Conservation (phyloP, 306 rosid species). For the Cucurbita ficifolia region DNA sequence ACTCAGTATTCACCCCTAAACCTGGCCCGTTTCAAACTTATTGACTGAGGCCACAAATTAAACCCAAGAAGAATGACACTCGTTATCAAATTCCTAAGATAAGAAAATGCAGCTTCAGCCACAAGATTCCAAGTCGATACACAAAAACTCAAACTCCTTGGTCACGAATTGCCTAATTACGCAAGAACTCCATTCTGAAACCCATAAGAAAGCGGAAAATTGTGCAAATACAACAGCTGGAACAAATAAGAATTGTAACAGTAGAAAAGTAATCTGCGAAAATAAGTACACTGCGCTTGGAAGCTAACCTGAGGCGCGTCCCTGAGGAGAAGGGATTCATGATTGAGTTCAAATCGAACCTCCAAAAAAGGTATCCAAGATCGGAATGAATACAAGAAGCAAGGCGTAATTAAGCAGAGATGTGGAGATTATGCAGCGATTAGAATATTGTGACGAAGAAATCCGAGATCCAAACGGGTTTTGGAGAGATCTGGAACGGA, state of each 20-base stretch:
- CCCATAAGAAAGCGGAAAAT: not conserved
- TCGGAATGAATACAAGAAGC: constrained; percentile 20
- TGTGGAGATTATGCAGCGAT: constrained; percentile 3
- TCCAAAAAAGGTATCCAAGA: constrained; percentile 39
- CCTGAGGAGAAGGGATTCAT: constrained; percentile 98
- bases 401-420: not conserved
- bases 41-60: not conserved
- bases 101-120: not conserved
- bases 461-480: constrained; percentile 44
- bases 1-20: not conserved
- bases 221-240: not conserved
- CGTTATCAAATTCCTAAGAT: not conserved
- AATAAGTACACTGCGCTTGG: constrained; percentile 3
- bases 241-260: not conserved
- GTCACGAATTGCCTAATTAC: not conserved
- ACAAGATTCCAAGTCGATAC: not conserved
- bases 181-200: not conserved
- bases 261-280: not conserved
- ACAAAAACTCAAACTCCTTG: not conserved
- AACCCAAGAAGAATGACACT: not conserved
- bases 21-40: not conserved
- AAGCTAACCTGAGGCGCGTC: constrained; percentile 81
- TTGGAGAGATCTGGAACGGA: constrained; percentile 17
- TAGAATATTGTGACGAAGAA: constrained; percentile 11
- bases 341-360: constrained; percentile 30